Conservation (phyloP, 371 early-diverging fungal species). For the Mucor circinelloides region DNA sequence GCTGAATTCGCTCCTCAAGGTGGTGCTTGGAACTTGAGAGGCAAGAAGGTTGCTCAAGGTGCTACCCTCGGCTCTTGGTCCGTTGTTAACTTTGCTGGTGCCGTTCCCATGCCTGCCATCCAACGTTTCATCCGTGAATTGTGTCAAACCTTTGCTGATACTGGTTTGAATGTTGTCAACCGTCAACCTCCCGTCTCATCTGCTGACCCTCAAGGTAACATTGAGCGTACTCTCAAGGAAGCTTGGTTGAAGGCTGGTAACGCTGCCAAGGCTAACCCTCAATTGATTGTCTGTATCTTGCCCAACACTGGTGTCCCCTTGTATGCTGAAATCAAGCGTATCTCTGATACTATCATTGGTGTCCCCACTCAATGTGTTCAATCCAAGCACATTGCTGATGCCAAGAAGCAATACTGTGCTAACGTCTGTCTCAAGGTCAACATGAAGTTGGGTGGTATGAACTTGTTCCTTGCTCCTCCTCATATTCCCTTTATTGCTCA, state of each 20-base stretch:
- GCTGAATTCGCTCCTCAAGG: conserved; percentile 69
- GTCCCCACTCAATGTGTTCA: conserved; percentile 93
- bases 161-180: conserved; percentile 65
- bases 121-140: conserved; percentile 64
- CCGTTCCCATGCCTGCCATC: conserved; percentile 38
- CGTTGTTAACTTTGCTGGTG: conserved; percentile 66
- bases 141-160: conserved; percentile 57
- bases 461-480: conserved; percentile 52
- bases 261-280: conserved; percentile 73
- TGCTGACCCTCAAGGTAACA: conserved; percentile 67
- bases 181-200: conserved; percentile 69
- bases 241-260: conserved; percentile 76
- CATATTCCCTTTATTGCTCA: conserved; percentile 65
- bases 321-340: conserved; percentile 95
- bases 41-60: conserved; percentile 80
- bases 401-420: conserved; percentile 72
- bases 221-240: conserved; percentile 69
- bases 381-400: conserved; percentile 65
- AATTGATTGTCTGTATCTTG: conserved; percentile 81
- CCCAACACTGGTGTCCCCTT: conserved; percentile 84
- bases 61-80: conserved; percentile 84
- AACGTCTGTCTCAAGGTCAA: conserved; percentile 90
- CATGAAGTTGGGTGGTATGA: conserved; percentile 86
- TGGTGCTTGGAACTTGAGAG: conserved; percentile 93
- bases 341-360: conserved; percentile 90